Evolutionary conservation across 2,329 filamentous ascomycete species (phyloP), one percentile per base, ranked within the genome.

Genomic region (Elsinoe batatas): DNA sequence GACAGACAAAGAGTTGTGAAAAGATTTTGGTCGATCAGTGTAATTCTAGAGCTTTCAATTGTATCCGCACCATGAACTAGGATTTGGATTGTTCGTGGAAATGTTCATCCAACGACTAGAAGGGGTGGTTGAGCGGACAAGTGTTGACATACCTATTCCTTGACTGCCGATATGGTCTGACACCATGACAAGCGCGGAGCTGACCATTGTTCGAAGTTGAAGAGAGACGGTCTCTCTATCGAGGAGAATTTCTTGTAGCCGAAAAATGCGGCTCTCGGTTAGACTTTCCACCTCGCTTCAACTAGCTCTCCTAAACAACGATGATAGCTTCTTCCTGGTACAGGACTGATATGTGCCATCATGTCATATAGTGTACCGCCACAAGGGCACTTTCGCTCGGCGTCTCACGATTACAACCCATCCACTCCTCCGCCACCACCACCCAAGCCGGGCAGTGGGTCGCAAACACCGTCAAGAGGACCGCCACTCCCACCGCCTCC

Each of bases 51-150:
- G 72, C 71, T 62, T 64, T 67, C 64, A 22, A 62, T 64, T 65
- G 66, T 77, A 76, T 51, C 76, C 74, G 74, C 76, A 79, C 65
- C 69, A 69, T 60, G 64, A 65, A 71, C 69, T 79, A 75, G 77
- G 77, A 74, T 68, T 78, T 79, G 76, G 76, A 79, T 79, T 79
- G 75, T 77, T 77, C 69, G 63, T 71, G 63, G 56, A 58, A 66
- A 64, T 68, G 47, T 50, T 60, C 58, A 60, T 60, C 58, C 40
- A 17, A n/a, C 30, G 40, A 44, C 12, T 13, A 13, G 18, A 26
- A 11, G 11, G 40, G 26, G 5, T 13, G 26, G 40, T 18, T 13
- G 18, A 11, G 13, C 15, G 15, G 13, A 15, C 15, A 15, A 18
- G 38, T 3, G 7, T 30, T 5, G 26, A 8, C 26, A 30, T 30